phyloP scores from a whole-genome alignment of 257 asterid species.

The Solanum acaule region DNA sequence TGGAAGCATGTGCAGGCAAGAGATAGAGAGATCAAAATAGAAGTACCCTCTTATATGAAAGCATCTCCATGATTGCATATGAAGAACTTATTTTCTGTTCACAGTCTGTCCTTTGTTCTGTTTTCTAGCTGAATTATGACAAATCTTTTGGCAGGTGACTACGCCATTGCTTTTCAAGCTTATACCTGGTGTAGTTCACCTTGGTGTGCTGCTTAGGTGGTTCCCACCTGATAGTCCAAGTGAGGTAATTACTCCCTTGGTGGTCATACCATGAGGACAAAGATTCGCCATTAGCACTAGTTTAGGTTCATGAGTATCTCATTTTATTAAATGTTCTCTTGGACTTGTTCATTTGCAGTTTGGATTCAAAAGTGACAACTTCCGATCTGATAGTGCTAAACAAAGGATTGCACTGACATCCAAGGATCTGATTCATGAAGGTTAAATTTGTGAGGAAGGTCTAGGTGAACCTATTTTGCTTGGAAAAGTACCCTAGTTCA shows the following conservation, averaged over 20 bases:
- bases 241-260: slow-evolving; percentile 45
- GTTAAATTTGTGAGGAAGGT: slow-evolving; percentile 5
- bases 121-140: neutral
- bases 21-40: neutral
- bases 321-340: neutral
- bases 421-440: slow-evolving; percentile 38
- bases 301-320: neutral
- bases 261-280: neutral
- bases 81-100: neutral
- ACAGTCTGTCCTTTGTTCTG: neutral
- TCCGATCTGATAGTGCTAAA: slow-evolving; percentile 77
- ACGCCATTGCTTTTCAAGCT: slow-evolving; percentile 94
- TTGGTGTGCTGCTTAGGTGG: slow-evolving; percentile 88
- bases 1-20: neutral
- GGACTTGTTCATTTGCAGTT: slow-evolving; percentile 32
- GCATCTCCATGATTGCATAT: neutral
- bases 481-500: neutral
- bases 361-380: slow-evolving; percentile 63
- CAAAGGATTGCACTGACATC: slow-evolving; percentile 82
- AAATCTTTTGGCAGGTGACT: slow-evolving; percentile 55
- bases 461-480: neutral
- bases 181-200: slow-evolving; percentile 92
- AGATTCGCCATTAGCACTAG: neutral
- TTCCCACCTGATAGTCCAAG: slow-evolving; percentile 67
- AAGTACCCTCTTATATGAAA: neutral